These are phyloP conservation scores for Aspergillus versicolor DNA, from an alignment of 2,329 filamentous ascomycete species.

Conservation along the genomic window DNA sequence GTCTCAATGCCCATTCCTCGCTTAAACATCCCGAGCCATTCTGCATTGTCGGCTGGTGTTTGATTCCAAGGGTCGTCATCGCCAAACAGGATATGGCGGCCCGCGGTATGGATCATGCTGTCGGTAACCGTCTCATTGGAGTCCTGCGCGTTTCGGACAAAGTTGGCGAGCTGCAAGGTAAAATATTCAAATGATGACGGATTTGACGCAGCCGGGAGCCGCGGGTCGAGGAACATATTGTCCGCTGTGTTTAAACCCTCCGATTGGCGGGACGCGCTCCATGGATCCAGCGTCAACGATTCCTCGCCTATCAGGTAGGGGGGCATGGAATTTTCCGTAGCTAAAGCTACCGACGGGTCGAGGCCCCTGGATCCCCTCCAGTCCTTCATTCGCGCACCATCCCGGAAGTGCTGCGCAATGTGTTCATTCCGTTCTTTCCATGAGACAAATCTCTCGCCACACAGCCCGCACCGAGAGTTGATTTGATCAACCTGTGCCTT, in stretches of 20 bases:
- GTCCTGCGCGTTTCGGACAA: conserved; percentile 24
- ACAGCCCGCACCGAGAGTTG: conserved; percentile 42
- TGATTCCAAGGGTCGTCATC: conserved; percentile 38
- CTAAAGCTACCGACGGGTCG: conserved; percentile 27
- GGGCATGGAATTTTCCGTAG: conserved; percentile 40
- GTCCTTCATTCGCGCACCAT: conserved; percentile 33
- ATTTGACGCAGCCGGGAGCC: neutral
- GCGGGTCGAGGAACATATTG: too few species aligned
- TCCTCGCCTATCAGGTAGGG: conserved; percentile 37
- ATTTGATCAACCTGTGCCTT: conserved; percentile 45
- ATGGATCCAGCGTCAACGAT: conserved; percentile 16
- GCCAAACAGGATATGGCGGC: conserved; percentile 30
- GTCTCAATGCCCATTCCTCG: neutral
- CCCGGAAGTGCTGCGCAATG: conserved; percentile 37
- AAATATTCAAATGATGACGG: conserved; percentile 12
- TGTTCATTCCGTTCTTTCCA: conserved; percentile 38
- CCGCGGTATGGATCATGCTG: conserved; percentile 33
- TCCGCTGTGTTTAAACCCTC: neutral
- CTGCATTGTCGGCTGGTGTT: conserved; percentile 33
- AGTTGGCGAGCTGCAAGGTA: conserved; percentile 23
- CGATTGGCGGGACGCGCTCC: conserved; percentile 10
- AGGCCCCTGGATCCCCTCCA: conserved; percentile 38
- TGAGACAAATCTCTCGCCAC: conserved; percentile 28
- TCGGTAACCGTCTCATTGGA: conserved; percentile 26
- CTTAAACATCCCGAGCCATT: conserved; percentile 7